Evolutionary conservation across 2,329 filamentous ascomycete species (phyloP), one percentile per base, ranked within the genome.

Genomic region (Didymella glomerata): DNA sequence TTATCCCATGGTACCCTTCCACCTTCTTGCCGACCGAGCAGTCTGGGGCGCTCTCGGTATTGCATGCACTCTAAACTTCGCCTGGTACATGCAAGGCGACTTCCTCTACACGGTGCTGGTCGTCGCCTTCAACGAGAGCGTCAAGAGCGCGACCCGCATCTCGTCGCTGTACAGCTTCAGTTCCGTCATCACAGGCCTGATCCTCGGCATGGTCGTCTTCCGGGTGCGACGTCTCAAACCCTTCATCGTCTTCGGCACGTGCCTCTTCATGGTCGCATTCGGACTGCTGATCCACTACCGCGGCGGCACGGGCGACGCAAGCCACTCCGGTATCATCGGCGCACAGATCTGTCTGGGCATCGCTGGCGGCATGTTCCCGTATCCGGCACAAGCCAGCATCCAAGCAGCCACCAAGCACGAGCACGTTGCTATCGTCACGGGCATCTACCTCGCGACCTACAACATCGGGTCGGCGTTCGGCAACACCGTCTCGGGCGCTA

Each of bases 11-110:
- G 75, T 88, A 1, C 87, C 87, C 4, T 88, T 89, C 75, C 77
- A 78, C 41, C 78, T 88, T 2, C 80, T 90, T 67, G 86, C 84
- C 73, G 86, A 90, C 68, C 85, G 88, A 22, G 82, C 81, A n/a
- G 82, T 89, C 25, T 89, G 87, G 85, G 86, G 81, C 5, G 82
- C 87, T 4, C 74, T 90, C 28, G 85, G 84, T 3, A 87, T 90
- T 42, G 86, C 82, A 0, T 57, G 60, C 14, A 62, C 58, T 13
- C 60, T 70, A 2, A 69, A 69, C 30, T 54, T 46, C 53, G 66
- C 68, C 18, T 89, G 86, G 86, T 83, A 83, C 60, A 80, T 88
- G 74, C 87, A 90, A 72, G 85, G 83, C 22, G 84, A 88, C 68
- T 89, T 84, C 71, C 80, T 90, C 2, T 89, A 84, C 76, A 87